Evolutionary conservation across 176 grass and related monocot genomes (phyloP), one percentile per base, ranked within the genome.

Genomic region (Elaeis guineensis): DNA sequence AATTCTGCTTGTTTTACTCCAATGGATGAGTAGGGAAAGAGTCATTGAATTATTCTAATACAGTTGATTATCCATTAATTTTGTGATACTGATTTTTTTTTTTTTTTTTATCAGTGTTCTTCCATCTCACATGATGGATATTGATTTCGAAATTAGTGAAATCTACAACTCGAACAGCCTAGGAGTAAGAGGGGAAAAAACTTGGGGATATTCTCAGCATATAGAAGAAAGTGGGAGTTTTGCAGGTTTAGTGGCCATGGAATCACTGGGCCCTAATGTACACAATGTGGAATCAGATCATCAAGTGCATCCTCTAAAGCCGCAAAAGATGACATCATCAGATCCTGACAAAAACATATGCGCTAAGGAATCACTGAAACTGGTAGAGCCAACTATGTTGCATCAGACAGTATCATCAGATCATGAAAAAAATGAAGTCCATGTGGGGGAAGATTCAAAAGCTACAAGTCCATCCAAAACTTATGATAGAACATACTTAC

Each of bases 1-100:
- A 52, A 61, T 73, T 77, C 81, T 77, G 78, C 69, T 72, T 89
- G 84, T 64, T 98, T 85, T 77, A 86, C 84, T 28, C 84, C 76
- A 50, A 63, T 89, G 56, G 70, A 72, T 67, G 87, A 92, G 93
- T 98, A 85, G 75, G 93, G 85, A 72, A 16, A 64, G 17, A 25
- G 20, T 19, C 23, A 17, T 39, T n/a, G 25, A 58, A 28, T 21
- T 19, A 50, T 50, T 44, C 16, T 65, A 25, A 14, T 65, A 16
- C 32, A 50, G 11, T 44, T 1, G 35, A 44, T 44, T 44, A 44
- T 44, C 5, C 17, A 54, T 25, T 2, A 72, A 50, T 32, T 78
- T 72, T 14, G 19, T 65, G 48, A 53, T 62, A 80, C 26, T 63
- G 79, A 53, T 76, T n/a, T 54, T 59, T 23, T 66, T 72, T 0